Conservation (phyloP, 73 alveolate species). For the Vitrella brassicaformis region DNA sequence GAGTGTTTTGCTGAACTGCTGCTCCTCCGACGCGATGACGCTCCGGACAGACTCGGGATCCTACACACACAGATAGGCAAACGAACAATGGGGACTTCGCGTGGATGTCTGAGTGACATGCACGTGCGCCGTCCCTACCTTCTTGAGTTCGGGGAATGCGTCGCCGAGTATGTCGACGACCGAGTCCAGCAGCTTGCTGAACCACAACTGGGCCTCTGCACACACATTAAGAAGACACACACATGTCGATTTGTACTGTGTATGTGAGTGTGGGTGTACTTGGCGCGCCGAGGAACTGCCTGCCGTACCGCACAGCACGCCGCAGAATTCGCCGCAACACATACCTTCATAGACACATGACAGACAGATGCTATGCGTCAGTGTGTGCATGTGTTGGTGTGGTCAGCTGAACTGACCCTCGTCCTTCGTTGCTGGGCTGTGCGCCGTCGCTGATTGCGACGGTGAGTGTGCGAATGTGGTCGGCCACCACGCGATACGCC, state of each 20-base stretch:
- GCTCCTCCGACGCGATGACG: constrained; percentile 28
- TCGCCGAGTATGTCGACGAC: constrained; percentile 21
- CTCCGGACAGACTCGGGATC: constrained; percentile 14
- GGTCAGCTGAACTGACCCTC: neutral
- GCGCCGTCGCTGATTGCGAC: constrained; percentile 36
- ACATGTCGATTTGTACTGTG: too few relatives aligned
- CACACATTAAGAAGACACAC: too few relatives aligned
- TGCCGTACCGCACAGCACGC: constrained; percentile 35
- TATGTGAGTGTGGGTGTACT: too few relatives aligned
- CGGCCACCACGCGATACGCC: constrained; percentile 40
- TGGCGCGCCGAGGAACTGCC: constrained; percentile 31
- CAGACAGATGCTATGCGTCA: too few relatives aligned
- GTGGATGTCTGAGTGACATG: too few relatives aligned
- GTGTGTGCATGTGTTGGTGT: too few relatives aligned
- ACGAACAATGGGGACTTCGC: too few relatives aligned
- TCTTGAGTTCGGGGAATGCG: constrained; percentile 25
- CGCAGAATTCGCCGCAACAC: constrained; percentile 39
- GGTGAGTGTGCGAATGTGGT: constrained; percentile 31
- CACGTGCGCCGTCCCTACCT: too few relatives aligned
- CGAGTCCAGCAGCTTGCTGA: constrained; percentile 19
- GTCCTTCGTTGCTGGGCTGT: constrained; percentile 23
- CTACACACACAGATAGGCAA: too few relatives aligned
- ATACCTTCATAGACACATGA: too few relatives aligned
- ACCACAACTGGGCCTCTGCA: constrained; percentile 6
- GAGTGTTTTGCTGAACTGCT: constrained; percentile 21